Evolutionary conservation across 768 basidiomycete genomes (phyloP).

Genomic region (Panaeolus cyanescens): DNA sequence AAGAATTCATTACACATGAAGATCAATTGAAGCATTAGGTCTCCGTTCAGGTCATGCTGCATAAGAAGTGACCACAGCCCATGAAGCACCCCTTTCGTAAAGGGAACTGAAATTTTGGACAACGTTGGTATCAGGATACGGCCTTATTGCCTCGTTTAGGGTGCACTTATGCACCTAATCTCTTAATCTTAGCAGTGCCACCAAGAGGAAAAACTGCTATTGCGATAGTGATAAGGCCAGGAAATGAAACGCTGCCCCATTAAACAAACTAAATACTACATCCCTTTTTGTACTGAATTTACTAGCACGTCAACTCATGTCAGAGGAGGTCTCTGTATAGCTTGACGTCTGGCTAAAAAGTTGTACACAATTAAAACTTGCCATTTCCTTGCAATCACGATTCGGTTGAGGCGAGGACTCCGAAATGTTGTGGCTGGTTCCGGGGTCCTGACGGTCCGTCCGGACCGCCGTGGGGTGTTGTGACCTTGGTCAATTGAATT

Average conservation of each 20-base stretch:
- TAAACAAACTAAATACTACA: background rate
- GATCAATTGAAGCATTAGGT: background rate
- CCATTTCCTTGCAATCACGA: no score
- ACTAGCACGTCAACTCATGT: background rate
- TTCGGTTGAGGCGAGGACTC: no score
- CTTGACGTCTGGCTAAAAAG: background rate
- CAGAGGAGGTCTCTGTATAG: background rate
- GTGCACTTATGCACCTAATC: no score
- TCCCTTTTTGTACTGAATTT: background rate
- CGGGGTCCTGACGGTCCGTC: background rate
- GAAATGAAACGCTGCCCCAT: background rate
- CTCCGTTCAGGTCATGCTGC: background rate
- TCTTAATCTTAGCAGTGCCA: no score
- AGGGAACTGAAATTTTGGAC: no score
- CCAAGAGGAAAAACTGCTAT: background rate
- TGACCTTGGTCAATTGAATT: background rate
- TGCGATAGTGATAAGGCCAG: background rate
- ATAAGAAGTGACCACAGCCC: no score
- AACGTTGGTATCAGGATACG: no score
- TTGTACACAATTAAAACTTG: background rate
- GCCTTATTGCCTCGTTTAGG: no score
- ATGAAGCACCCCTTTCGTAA: no score
- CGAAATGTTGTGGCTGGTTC: background rate
- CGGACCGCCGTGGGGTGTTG: background rate
- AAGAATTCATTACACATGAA: background rate